Conservation (phyloP, 2,329 filamentous ascomycete genomes). For the Pyricularia pennisetigena region DNA sequence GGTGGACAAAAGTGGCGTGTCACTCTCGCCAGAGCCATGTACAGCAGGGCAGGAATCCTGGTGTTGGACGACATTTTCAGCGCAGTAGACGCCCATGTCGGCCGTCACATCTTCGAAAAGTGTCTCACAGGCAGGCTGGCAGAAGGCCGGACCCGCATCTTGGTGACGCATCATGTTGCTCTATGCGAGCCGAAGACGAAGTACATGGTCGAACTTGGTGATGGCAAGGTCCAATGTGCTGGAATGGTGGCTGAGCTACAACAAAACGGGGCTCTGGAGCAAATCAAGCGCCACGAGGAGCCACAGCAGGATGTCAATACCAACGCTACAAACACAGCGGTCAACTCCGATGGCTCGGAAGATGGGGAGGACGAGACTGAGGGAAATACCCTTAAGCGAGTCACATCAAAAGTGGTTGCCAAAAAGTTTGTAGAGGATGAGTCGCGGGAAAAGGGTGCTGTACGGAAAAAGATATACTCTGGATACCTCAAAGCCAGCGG, state of each 20-base stretch:
- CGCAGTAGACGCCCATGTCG: constrained; percentile 72
- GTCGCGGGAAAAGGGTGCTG: constrained; percentile 57
- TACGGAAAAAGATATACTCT: constrained; percentile 57
- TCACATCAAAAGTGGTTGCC: constrained; percentile 37
- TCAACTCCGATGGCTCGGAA: constrained; percentile 42
- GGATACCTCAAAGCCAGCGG: constrained; percentile 60
- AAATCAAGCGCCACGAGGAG: constrained; percentile 48
- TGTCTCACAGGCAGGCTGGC: constrained; percentile 64
- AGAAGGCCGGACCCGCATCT: constrained; percentile 59
- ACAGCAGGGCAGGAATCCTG: constrained; percentile 67
- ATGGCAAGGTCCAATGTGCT: constrained; percentile 54
- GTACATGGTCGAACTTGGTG: constrained; percentile 63
- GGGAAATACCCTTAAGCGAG: constrained; percentile 35
- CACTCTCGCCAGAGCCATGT: constrained; percentile 69
- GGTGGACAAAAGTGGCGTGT: constrained; percentile 79
- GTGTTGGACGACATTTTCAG: constrained; percentile 80
- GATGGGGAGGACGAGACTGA: constrained; percentile 26
- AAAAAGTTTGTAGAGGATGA: constrained; percentile 73
- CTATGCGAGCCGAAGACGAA: constrained; percentile 62
- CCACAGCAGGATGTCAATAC: constrained; percentile 35
- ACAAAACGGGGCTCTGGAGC: constrained; percentile 42
- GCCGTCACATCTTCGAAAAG: constrained; percentile 68
- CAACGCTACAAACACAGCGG: constrained; percentile 30
- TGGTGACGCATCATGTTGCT: constrained; percentile 73
- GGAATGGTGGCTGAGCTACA: constrained; percentile 58